Conservation (phyloP, 257 asterid species). For the Knoxia roxburghii region DNA sequence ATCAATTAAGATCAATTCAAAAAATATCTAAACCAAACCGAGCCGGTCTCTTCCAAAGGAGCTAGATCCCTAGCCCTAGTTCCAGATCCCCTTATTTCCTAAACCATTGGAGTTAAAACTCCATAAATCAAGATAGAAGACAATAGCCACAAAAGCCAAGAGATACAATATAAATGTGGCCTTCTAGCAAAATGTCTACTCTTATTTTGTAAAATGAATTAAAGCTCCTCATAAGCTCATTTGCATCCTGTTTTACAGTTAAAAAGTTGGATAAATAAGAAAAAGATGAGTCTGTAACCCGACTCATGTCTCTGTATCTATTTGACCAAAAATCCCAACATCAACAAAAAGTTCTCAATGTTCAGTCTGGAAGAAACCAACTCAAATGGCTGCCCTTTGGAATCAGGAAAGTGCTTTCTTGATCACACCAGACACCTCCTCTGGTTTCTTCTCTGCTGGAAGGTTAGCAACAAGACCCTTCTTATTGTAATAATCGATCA, state of each 20-base stretch:
- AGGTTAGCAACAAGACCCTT: conserved; percentile 60
- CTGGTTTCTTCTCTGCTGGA: conserved; percentile 67
- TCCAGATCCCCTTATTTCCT: no score
- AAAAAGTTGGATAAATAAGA: neutral
- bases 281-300: neutral
- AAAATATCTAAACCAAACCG: no score
- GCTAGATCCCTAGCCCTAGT: no score
- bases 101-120: no score
- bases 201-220: conserved; percentile 8
- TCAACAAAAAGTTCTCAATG: conserved; percentile 7
- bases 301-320: neutral
- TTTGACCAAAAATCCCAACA: neutral
- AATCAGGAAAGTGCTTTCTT: conserved; percentile 53
- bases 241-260: neutral
- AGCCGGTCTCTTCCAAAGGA: no score
- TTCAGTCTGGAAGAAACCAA: neutral
- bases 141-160: no score
- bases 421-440: conserved; percentile 59
- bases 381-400: neutral
- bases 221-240: conserved; percentile 9
- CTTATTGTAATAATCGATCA: conserved; percentile 49
- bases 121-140: no score
- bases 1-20: no score
- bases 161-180: neutral
- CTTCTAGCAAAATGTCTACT: conserved; percentile 2